phyloP scores from a whole-genome alignment of 2,329 filamentous ascomycete species.

The Penicillium sp. region DNA sequence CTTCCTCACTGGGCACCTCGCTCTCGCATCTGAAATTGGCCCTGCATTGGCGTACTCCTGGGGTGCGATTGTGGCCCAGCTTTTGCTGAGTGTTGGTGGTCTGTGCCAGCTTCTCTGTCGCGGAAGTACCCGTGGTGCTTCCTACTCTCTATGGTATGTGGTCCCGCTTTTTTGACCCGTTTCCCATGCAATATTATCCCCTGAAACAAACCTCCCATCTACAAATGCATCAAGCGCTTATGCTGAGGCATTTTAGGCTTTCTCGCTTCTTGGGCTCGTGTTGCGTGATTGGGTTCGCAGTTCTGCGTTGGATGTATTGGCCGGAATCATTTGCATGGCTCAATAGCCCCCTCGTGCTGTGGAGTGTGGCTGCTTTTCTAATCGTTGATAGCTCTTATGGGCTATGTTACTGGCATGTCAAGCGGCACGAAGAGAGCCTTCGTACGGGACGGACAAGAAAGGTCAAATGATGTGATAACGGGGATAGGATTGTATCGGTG shows the following conservation, averaged over 20 bases:
- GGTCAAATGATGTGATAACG: not conserved
- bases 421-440: not conserved
- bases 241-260: not conserved
- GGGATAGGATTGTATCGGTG: no score
- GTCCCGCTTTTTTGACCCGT: not conserved
- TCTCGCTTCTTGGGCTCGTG: not conserved
- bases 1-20: no score
- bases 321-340: not conserved
- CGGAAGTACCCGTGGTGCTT: not conserved
- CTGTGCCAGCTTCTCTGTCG: not conserved
- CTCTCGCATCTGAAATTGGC: no score
- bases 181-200: not conserved
- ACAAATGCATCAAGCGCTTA: not conserved
- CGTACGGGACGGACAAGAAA: not conserved
- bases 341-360: not conserved
- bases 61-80: not conserved
- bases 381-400: not conserved
- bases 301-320: not conserved
- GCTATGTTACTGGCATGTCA: not conserved
- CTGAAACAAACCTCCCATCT: no score
- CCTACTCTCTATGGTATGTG: not conserved
- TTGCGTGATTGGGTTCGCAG: not conserved
- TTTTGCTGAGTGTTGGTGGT: not conserved
- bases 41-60: not conserved
- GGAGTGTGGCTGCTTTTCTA: not conserved